Conservation (phyloP, 1,284 basidiomycete genomes). For the Sphaerobolus stellatus region DNA sequence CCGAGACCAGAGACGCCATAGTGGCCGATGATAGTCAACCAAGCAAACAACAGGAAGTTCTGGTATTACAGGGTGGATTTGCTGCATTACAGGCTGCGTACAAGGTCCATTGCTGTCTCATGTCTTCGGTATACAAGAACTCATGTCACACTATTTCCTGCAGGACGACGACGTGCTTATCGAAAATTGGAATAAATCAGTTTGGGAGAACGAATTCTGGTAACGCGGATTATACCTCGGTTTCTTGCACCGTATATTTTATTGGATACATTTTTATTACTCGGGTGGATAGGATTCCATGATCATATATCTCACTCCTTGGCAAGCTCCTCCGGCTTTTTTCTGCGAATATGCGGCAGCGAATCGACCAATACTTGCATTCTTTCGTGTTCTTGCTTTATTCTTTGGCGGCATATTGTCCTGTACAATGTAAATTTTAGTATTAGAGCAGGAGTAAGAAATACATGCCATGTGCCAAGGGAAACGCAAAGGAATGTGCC, state of each 20-base stretch:
- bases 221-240: too few species aligned
- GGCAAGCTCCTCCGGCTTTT: slow-evolving; percentile 7
- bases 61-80: slow-evolving; percentile 70
- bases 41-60: slow-evolving; percentile 55
- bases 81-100: slow-evolving; percentile 64
- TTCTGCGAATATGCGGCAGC: slow-evolving; percentile 6
- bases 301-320: too few species aligned
- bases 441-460: not conserved
- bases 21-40: slow-evolving; percentile 37
- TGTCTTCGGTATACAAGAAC: slow-evolving; percentile 1
- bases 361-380: slow-evolving; percentile 14
- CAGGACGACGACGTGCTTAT: slow-evolving; percentile 68
- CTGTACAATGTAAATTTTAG: not conserved
- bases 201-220: slow-evolving; percentile 19
- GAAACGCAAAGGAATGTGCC: slow-evolving; percentile 54
- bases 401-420: slow-evolving; percentile 10
- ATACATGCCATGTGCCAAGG: slow-evolving; percentile 48
- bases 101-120: slow-evolving; percentile 44
- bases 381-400: slow-evolving; percentile 7
- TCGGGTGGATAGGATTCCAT: too few species aligned
- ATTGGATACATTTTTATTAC: too few species aligned
- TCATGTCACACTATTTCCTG: slow-evolving; percentile 1
- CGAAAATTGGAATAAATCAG: slow-evolving; percentile 64
- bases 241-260: not conserved
- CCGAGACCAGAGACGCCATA: slow-evolving; percentile 49